Conservation (phyloP, 192 early-diverging fungal species). For the Thamnidium elegans region DNA sequence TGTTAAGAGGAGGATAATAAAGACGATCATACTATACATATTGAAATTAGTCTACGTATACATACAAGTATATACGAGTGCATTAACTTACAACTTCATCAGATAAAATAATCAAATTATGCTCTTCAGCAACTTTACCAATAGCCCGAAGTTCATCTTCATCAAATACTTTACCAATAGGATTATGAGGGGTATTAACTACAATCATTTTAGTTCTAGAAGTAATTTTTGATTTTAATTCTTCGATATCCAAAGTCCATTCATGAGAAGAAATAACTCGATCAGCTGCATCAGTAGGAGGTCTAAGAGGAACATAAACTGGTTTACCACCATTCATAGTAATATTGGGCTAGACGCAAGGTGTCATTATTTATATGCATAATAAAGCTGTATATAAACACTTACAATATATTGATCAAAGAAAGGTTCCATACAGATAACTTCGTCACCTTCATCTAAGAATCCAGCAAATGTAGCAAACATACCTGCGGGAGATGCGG, state of each 20-base stretch:
- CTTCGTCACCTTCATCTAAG: slow-evolving; percentile 79
- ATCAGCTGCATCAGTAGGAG: slow-evolving; percentile 42
- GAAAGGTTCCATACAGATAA: slow-evolving; percentile 93
- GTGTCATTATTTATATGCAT: background rate
- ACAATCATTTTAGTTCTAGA: slow-evolving; percentile 82
- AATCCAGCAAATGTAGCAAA: slow-evolving; percentile 80
- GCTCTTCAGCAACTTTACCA: slow-evolving; percentile 68
- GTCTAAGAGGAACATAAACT: slow-evolving; percentile 78
- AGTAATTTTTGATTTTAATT: slow-evolving; percentile 74
- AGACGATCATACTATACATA: slow-evolving; percentile 78
- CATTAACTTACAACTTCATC: slow-evolving; percentile 78
- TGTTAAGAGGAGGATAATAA: slow-evolving; percentile 60
- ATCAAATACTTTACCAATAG: slow-evolving; percentile 82
- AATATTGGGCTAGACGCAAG: slow-evolving; percentile 58
- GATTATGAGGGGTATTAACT: slow-evolving; percentile 97
- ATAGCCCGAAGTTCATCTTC: slow-evolving; percentile 72
- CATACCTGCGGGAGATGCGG: slow-evolving; percentile 43
- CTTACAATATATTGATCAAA: slow-evolving; percentile 91
- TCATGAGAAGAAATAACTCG: slow-evolving; percentile 67
- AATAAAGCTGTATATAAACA: background rate
- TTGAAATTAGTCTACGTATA: background rate
- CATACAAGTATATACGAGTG: background rate
- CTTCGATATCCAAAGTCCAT: slow-evolving; percentile 85
- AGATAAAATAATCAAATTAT: slow-evolving; percentile 84
- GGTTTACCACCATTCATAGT: slow-evolving; percentile 83